A percentile compares a stretch with the other conserved stretches of the same genome.
Conservation (phyloP, 2,329 filamentous ascomycete genomes). For the Xylariaceae sp. region DNA sequence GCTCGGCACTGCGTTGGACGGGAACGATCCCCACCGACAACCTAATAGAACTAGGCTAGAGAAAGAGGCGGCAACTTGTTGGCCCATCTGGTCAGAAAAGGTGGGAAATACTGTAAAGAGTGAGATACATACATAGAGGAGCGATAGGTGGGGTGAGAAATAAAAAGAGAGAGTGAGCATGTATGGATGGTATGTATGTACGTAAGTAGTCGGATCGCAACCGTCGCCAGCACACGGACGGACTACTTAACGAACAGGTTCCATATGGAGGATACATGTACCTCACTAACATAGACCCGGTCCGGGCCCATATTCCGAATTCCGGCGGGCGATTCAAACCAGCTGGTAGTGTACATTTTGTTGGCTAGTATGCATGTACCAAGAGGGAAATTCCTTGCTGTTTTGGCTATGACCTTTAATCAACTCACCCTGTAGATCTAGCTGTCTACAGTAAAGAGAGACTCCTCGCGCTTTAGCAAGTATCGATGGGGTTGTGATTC, state of each 20-base stretch:
- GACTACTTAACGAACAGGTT: too few relatives aligned
- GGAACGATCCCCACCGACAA: not conserved
- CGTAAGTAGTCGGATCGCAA: not conserved
- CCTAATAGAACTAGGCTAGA: conserved; percentile 10
- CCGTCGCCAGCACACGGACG: conserved; percentile 11
- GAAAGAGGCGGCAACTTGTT: conserved; percentile 12
- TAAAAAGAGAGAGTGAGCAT: too few relatives aligned
- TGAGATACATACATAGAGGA: not conserved
- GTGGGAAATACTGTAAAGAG: too few relatives aligned
- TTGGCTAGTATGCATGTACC: too few relatives aligned
- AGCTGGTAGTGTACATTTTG: too few relatives aligned
- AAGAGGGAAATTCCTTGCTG: not conserved
- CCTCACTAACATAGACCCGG: too few relatives aligned
- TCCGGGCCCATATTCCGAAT: conserved; percentile 19
- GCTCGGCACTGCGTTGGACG: conserved; percentile 7
- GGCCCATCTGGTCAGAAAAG: not conserved
- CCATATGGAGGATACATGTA: too few relatives aligned
- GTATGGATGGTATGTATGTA: not conserved
- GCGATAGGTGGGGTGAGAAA: too few relatives aligned
- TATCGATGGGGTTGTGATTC: not conserved
- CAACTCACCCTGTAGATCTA: not conserved
- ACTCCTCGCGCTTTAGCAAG: not conserved
- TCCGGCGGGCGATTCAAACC: conserved; percentile 19
- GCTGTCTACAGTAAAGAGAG: not conserved
- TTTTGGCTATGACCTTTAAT: not conserved